Percentiles rank a stretch among this genome's conserved stretches.
Evolutionary conservation across 2,329 filamentous ascomycete genomes (phyloP).

Genomic region (Dichotomopilus funicola): DNA sequence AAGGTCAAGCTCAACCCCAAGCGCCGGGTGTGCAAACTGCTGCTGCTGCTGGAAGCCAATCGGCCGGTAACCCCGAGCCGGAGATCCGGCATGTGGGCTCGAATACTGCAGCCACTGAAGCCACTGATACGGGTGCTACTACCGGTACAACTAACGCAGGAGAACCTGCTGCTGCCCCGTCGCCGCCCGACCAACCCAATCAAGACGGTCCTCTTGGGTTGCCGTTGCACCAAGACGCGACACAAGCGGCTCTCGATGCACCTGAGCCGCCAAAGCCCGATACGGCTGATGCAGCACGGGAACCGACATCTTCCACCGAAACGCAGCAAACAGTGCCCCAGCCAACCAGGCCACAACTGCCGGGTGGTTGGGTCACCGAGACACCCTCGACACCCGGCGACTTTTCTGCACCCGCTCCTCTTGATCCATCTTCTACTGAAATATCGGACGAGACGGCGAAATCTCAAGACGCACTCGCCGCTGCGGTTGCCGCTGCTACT

Average conservation of each 20-base stretch:
- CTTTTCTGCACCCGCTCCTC: slow-evolving; percentile 1
- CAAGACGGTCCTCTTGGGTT: slow-evolving; percentile 8
- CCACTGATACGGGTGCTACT: background rate
- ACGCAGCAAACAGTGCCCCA: background rate
- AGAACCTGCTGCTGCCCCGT: slow-evolving; percentile 6
- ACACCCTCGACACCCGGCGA: slow-evolving; percentile 22
- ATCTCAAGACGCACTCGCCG: slow-evolving; percentile 3
- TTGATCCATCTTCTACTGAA: background rate
- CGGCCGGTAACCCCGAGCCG: background rate
- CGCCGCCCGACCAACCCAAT: slow-evolving; percentile 5
- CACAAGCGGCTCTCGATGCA: background rate
- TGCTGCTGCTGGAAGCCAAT: background rate
- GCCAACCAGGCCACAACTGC: slow-evolving; percentile 24
- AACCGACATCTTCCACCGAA: slow-evolving; percentile 6
- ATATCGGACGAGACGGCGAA: background rate
- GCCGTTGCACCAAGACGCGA: slow-evolving; percentile 6
- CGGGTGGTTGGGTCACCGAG: slow-evolving; percentile 30
- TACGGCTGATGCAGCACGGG: slow-evolving; percentile 7
- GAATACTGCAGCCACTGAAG: too few relatives aligned
- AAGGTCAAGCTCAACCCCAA: too few relatives aligned
- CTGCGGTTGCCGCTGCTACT: too few relatives aligned
- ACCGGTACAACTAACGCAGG: background rate
- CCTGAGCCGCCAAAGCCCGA: slow-evolving; percentile 11
- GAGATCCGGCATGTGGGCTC: too few relatives aligned
- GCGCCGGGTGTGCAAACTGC: background rate